Percentiles rank a stretch among this genome's conserved stretches.
These are phyloP conservation scores for Xylariaceae sp. DNA, from an alignment of 2,329 filamentous ascomycete species.

Conservation along the genomic window DNA sequence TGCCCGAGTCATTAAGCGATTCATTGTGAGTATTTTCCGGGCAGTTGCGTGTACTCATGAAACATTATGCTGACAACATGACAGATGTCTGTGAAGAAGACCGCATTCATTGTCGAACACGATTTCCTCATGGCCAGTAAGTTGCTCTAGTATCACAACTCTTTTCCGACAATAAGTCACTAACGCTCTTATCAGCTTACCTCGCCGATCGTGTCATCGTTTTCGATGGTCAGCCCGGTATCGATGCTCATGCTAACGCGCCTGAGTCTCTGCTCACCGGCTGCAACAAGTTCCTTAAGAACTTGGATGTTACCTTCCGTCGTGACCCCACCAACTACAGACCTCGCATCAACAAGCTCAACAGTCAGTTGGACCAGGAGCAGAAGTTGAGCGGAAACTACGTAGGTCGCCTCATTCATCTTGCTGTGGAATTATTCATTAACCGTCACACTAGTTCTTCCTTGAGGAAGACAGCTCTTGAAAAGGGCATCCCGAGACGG, in stretches of 20 bases:
- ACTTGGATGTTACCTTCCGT: conserved; percentile 95
- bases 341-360: conserved; percentile 96
- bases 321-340: conserved; percentile 94
- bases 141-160: neutral
- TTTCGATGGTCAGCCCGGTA: conserved; percentile 89
- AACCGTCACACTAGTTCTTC: conserved; percentile 65
- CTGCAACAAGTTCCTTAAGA: conserved; percentile 96
- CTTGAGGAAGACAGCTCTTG: conserved; percentile 67
- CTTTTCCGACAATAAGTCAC: neutral
- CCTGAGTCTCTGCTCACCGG: conserved; percentile 91
- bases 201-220: conserved; percentile 91
- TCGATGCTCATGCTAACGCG: conserved; percentile 79
- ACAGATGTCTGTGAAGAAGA: conserved; percentile 96
- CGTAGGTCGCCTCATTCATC: conserved; percentile 47
- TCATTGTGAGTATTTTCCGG: conserved; percentile 52
- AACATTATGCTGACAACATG: conserved; percentile 4
- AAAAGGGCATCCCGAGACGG: conserved; percentile 55
- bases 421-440: conserved; percentile 13
- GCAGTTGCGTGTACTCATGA: neutral
- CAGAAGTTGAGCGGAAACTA: conserved; percentile 93
- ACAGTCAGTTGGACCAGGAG: conserved; percentile 94
- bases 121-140: conserved; percentile 89
- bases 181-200: conserved; percentile 35
- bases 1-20: conserved; percentile 96
- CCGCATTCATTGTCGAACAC: conserved; percentile 98